Percentiles rank a stretch among this genome's conserved stretches.
Conservation (phyloP, 1,139 yeast species). For the Pichia sp. region DNA sequence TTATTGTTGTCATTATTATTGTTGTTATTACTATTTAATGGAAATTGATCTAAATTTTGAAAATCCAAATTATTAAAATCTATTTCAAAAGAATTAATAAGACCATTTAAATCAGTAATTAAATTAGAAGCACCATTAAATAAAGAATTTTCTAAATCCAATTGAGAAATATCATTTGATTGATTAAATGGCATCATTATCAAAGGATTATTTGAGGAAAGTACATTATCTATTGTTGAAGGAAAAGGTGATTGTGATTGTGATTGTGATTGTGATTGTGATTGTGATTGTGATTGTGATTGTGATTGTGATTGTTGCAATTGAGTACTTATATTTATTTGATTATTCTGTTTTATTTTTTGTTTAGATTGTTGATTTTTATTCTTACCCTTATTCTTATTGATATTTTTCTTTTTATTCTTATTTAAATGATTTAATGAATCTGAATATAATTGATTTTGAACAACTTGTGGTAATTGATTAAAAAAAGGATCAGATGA, state of each 20-base stretch:
- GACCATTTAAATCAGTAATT: conserved; percentile 44
- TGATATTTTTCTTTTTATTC: not conserved
- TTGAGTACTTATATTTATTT: no score
- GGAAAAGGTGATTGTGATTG: no score
- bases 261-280: no score
- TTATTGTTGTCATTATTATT: not conserved
- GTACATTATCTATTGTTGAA: not conserved
- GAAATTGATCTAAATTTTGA: not conserved
- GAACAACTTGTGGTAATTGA: conserved; percentile 27
- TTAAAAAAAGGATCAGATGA: conserved; percentile 15
- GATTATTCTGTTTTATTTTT: no score
- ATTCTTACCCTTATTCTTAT: not conserved
- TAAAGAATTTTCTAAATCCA: conserved; percentile 28
- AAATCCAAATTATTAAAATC: conserved; percentile 11
- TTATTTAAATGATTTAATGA: not conserved
- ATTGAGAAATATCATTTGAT: conserved; percentile 1
- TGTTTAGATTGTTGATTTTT: no score
- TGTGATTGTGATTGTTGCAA: no score
- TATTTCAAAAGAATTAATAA: conserved; percentile 30
- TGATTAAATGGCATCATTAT: not conserved
- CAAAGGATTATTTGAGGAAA: not conserved
- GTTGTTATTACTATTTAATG: not conserved
- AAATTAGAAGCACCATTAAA: conserved; percentile 47
- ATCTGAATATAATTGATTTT: conserved; percentile 30
- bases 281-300: no score